Percentiles rank a stretch among this genome's conserved stretches.
Evolutionary conservation across 2,329 filamentous ascomycete species (phyloP).

Genomic region (Bipolaris zeicola): DNA sequence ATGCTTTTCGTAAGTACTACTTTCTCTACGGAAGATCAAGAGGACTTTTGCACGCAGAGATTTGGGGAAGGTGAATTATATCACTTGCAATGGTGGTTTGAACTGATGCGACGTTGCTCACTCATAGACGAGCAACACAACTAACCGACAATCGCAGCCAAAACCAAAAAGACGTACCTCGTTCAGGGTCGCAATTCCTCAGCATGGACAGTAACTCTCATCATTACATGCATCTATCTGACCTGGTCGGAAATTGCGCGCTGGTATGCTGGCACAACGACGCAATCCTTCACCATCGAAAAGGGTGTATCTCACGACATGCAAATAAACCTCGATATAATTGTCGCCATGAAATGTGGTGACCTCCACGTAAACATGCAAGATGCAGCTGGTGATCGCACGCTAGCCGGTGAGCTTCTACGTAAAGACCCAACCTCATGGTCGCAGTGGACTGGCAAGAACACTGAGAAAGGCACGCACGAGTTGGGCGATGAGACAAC

Average conservation of each 20-base stretch:
- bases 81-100: neutral
- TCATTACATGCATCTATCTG: slow-evolving; percentile 74
- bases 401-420: slow-evolving; percentile 77
- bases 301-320: slow-evolving; percentile 85
- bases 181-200: slow-evolving; percentile 83
- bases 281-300: slow-evolving; percentile 91
- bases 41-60: no score
- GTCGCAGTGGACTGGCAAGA: slow-evolving; percentile 77
- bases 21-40: neutral
- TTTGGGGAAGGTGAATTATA: slow-evolving; percentile 1
- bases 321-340: slow-evolving; percentile 95
- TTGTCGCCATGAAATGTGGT: slow-evolving; percentile 83
- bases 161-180: slow-evolving; percentile 93
- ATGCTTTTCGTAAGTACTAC: slow-evolving; percentile 83
- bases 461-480: slow-evolving; percentile 59
- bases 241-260: slow-evolving; percentile 76
- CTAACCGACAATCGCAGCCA: slow-evolving; percentile 64
- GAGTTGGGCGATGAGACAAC: slow-evolving; percentile 50
- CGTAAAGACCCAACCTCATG: slow-evolving; percentile 79
- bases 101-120: slow-evolving; percentile 5
- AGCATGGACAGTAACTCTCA: slow-evolving; percentile 88
- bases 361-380: slow-evolving; percentile 97
- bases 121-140: neutral
- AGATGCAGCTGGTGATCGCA: slow-evolving; percentile 90
- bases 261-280: slow-evolving; percentile 85